These are phyloP conservation scores for Leccinum uliginosum DNA, from an alignment of 768 basidiomycete genomes.

Conservation along the genomic window DNA sequence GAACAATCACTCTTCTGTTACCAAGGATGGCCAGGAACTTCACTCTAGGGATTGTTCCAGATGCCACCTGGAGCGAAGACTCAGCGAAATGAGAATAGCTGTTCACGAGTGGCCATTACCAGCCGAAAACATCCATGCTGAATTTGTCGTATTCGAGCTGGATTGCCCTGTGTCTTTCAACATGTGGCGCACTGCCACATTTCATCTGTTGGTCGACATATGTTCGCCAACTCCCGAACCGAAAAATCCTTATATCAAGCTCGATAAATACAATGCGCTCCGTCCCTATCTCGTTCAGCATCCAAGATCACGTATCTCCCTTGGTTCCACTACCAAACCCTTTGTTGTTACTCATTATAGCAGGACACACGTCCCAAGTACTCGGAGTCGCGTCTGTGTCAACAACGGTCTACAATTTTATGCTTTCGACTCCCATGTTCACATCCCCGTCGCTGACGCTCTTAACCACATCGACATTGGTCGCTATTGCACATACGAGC, in stretches of 20 bases:
- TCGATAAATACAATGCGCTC: constrained; percentile 13
- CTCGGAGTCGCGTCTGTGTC: constrained; percentile 14
- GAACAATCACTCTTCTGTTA: not conserved
- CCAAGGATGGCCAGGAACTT: constrained; percentile 2
- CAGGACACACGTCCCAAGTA: constrained; percentile 13
- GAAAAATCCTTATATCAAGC: constrained; percentile 10
- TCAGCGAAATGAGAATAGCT: constrained; percentile 25
- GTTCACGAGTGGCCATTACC: constrained; percentile 49
- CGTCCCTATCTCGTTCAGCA: constrained; percentile 11
- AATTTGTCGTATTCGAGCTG: constrained; percentile 14
- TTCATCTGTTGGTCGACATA: constrained; percentile 35
- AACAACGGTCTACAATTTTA: constrained; percentile 29
- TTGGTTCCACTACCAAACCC: constrained; percentile 20
- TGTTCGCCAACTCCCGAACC: constrained; percentile 15
- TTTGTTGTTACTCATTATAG: constrained; percentile 30
- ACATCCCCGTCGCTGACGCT: constrained; percentile 8
- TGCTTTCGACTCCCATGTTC: constrained; percentile 23
- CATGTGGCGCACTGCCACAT: constrained; percentile 42
- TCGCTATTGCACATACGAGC: constrained; percentile 27
- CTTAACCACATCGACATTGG: constrained; percentile 14
- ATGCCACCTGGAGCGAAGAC: constrained; percentile 25
- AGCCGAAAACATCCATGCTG: constrained; percentile 8
- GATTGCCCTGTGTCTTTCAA: constrained; percentile 36
- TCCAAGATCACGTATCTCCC: constrained; percentile 16
- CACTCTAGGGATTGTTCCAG: constrained; percentile 22